Percentiles rank a stretch among this genome's conserved stretches.
These are phyloP conservation scores for Taiozyma sp. DNA, from an alignment of 1,139 yeast species.

Conservation along the genomic window DNA sequence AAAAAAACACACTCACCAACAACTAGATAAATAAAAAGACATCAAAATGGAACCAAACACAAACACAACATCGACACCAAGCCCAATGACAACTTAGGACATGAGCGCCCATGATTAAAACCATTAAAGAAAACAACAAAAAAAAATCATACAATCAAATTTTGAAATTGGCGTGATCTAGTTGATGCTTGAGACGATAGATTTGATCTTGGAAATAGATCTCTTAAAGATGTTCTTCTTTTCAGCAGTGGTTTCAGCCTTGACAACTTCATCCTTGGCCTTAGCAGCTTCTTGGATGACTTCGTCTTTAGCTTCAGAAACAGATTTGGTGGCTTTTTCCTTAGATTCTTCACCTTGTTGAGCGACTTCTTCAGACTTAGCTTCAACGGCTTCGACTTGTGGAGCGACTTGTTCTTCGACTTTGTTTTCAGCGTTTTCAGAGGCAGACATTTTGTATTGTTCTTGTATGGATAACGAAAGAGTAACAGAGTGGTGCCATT, in stretches of 20 bases:
- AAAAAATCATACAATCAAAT: neutral
- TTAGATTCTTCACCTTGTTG: constrained; percentile 6
- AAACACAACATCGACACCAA: neutral
- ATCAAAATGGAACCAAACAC: neutral
- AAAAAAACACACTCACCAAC: neutral
- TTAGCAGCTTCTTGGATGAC: constrained; percentile 4
- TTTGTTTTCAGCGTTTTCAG: constrained; percentile 22
- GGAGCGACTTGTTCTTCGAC: constrained; percentile 14
- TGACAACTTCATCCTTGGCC: constrained; percentile 4
- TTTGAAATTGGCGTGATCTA: neutral
- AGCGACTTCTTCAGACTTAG: constrained; percentile 8
- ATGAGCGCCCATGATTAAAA: neutral
- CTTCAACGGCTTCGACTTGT: constrained; percentile 1
- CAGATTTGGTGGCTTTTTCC: constrained; percentile 9
- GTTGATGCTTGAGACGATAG: constrained; percentile 18
- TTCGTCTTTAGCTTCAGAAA: constrained; percentile 15
- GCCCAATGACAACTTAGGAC: neutral
- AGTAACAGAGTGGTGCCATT: neutral
- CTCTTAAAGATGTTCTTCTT: constrained; percentile 48
- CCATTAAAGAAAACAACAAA: neutral
- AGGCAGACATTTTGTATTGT: constrained; percentile 6
- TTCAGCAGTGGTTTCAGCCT: constrained; percentile 17
- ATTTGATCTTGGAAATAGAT: constrained; percentile 42
- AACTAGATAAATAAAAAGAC: neutral
- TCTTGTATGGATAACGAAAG: neutral